Conservation (phyloP, 2,329 filamentous ascomycete genomes). For the Trichoderma hamatum region DNA sequence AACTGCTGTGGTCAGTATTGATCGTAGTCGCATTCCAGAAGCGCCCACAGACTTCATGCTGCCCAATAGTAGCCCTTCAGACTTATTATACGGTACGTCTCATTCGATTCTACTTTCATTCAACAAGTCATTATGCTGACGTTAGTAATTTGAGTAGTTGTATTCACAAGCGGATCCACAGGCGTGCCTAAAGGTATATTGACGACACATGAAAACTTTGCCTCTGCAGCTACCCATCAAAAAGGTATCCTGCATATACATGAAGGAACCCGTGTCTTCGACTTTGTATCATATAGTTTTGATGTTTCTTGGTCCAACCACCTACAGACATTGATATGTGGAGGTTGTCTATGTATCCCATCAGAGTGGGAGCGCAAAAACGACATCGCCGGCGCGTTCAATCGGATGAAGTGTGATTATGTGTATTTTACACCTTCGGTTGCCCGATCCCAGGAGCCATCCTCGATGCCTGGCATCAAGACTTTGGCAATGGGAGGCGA, state of each 20-base stretch:
- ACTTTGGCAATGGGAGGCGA: conserved; percentile 18
- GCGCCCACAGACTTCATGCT: conserved; percentile 1
- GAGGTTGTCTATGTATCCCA: conserved; percentile 27
- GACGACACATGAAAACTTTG: conserved; percentile 28
- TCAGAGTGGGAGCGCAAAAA: conserved; percentile 35
- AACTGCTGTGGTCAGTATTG: not conserved
- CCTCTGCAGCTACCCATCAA: conserved; percentile 25
- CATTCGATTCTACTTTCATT: not conserved
- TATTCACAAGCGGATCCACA: conserved; percentile 58
- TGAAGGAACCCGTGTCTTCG: conserved; percentile 24
- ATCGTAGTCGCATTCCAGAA: not conserved
- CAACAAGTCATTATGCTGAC: not conserved
- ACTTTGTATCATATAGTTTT: conserved; percentile 28
- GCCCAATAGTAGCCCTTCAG: conserved; percentile 25
- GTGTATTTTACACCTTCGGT: conserved; percentile 2
- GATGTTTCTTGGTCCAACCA: conserved; percentile 22
- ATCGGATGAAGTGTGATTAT: not conserved
- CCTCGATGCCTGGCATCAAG: conserved; percentile 8
- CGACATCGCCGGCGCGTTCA: not conserved
- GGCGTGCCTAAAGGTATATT: conserved; percentile 56
- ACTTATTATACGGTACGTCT: conserved; percentile 21
- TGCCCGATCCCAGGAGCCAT: not conserved
- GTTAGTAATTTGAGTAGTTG: conserved; percentile 36
- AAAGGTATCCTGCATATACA: conserved; percentile 20
- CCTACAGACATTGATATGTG: conserved; percentile 13